Base-by-base conservation (phyloP, 495 filamentous ascomycete species). In the Penicillium nucicola region DNA sequence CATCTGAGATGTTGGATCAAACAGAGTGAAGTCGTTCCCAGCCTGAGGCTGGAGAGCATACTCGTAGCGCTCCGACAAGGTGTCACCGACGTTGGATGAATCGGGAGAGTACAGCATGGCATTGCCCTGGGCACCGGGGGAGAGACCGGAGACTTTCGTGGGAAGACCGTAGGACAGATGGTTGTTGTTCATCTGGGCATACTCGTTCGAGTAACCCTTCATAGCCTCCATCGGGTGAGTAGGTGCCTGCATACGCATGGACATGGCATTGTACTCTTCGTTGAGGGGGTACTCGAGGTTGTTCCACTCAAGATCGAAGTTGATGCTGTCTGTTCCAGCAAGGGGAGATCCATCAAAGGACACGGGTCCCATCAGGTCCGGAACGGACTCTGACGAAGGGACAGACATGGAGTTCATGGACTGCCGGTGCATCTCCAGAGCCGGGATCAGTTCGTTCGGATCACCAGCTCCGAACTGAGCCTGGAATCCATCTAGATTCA, bases 71-170 rank as follows among this genome's bases (percentile, higher is more conserved):
- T 72, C 72, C 37, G 44, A 42, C 12, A 57, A 15, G 10, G 62
- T 62, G 36, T 69, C 67, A 14, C 72, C 71, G 2, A 62, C 51
- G 3, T 48, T 18, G 33, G 45, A 56, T 1, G 79, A 77, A 40
- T 77, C 69, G 3, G 84, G 84, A 0, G 84, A 84, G 62, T 77
- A 85, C 37, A 88, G 75, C 76, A 85, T 82, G 10, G 78, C 59
- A 41, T 84, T 82, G 15, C 77, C 82, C 54, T 87, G 84, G 1
- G 78, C 84, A 37, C 73, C 68, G 30, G 82, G 80, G 11, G 84
- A 86, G 47, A 88, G 75, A 37, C 83, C 81, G 7, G 76, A 68
- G 2, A 69, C 48, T 30, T 69, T 61, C 18, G 15, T 33, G 10
- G 48, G 28, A 15, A 25, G 32, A 11, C 25, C 32, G 28, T 35